Evolutionary conservation across 2,329 filamentous ascomycete species (phyloP), one percentile per base, ranked within the genome.

Genomic region (Sporothrix schenckii): DNA sequence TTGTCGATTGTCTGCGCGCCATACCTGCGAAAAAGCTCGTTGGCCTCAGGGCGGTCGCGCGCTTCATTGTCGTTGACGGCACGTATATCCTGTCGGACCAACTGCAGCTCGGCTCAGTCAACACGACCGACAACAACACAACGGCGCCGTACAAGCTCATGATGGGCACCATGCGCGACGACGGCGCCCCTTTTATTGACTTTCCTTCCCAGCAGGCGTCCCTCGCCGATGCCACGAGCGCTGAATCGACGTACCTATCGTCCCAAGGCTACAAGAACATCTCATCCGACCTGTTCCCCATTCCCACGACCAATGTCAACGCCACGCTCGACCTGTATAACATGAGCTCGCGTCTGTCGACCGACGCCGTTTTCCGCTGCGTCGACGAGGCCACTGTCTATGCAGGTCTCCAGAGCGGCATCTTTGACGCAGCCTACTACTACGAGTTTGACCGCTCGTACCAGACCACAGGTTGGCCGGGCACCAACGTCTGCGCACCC

Each of bases 371-470:
- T 10, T 89, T 88, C 80, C 84, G 86, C 70, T 89, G 87, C 76
- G 79, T 86, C 66, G 85, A 88, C 75, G 83, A 88, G 76, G 86
- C 86, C 5, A 89, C 87, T 2, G 84, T 84, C 7, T 84, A 84
- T 74, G 80, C 84, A 0, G 86, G 83, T 2, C 78, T 83, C 0
- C 71, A 75, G 19, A 82, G 80, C 19, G 77, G 79, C 3, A 81
- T 83, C 0, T 85, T 88, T 74, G 76, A 80, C 39, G 77, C 80
- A 0, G 79, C 86, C 0, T 89, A 85, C 76, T 88, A 84, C 76
- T 89, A 89, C 77, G 85, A 88, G 75, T 85, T 89, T 74, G 85
- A 88, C 72, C 83, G 87, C 58, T 84, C 84, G 0, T 86, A 85
- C 74, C 81, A 82, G 70, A 83, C 82, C 0, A 83, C 83, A 65